Conservation (phyloP, 345 rosid species). For the Boechera divaricarpa region DNA sequence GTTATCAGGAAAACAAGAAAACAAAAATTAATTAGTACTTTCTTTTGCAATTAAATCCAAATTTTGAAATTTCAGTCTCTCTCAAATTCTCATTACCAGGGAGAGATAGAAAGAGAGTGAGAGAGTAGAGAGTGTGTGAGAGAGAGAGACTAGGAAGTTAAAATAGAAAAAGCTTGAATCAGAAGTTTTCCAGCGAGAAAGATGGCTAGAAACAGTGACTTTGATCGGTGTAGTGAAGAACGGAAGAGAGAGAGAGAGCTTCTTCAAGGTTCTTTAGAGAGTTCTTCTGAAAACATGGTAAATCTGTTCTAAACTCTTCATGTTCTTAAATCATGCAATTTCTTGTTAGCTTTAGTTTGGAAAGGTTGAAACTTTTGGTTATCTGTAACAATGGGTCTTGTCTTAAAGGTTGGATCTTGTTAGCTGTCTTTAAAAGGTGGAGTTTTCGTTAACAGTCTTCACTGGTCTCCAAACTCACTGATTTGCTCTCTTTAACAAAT, state of each 20-base stretch:
- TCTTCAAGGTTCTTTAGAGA: not conserved
- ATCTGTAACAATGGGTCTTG: not conserved
- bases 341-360: not conserved
- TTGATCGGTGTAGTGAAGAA: not conserved
- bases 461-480: not conserved
- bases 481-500: no score
- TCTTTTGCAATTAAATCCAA: not conserved
- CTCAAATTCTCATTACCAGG: not conserved
- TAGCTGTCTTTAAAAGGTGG: not conserved
- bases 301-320: not conserved
- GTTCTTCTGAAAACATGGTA: conserved; percentile 3
- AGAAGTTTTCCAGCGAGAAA: not conserved
- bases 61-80: not conserved
- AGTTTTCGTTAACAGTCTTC: not conserved
- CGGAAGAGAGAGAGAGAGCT: not conserved
- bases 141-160: not conserved
- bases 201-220: not conserved
- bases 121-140: not conserved
- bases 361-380: not conserved
- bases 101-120: not conserved
- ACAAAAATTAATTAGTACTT: not conserved
- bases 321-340: not conserved
- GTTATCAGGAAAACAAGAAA: not conserved
- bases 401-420: not conserved
- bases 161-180: not conserved